Evolutionary conservation across 2,329 filamentous ascomycete species (phyloP), one percentile per base, ranked within the genome.

Genomic region (Epichloe sp.): DNA sequence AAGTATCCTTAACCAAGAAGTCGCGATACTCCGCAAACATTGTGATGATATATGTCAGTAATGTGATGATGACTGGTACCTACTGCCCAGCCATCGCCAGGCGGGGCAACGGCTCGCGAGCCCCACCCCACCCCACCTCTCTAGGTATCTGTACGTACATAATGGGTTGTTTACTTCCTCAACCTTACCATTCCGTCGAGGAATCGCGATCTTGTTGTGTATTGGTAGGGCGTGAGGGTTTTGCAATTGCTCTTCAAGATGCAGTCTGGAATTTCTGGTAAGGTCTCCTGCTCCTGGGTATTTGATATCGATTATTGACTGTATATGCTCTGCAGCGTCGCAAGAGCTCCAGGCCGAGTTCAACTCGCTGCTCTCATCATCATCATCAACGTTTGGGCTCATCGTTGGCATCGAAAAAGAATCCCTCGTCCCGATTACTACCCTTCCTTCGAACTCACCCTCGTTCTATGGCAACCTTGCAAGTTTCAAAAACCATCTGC

Each of bases 221-320:
- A 26, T 36, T 38, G 42, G 26, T 19, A 37, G 17, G 23, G 12
- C 17, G 26, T 11, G 6, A 43, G 19, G 23, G 15, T 5, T 12
- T 17, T 11, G 23, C 42, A n/a, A n/a, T 45, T n/a, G 36, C 15
- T 19, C 8, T n/a, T 21, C 7, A 49, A 35, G 6, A 88, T 88
- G 85, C 85, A 89, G 73, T 88, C 85, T 37, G 85, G 85, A 68
- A 88, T 88, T 59, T 80, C 83, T 68, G 84, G 84, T 84, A 73
- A 48, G 62, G 51, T 4, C 44, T 43, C 31, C 46, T 43, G n/a
- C 48, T 47, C 26, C 2, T 31, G 12, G 3, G 12, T 19, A 17
- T 10, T 17, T 23, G 5, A 15, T 37, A 43, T 6, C 34, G 26
- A 19, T 48, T 41, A 19, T 45, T 42, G 36, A 53, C 48, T 26